phyloP scores from a whole-genome alignment of 768 basidiomycete genomes.

The Holtermannia corniformis region DNA sequence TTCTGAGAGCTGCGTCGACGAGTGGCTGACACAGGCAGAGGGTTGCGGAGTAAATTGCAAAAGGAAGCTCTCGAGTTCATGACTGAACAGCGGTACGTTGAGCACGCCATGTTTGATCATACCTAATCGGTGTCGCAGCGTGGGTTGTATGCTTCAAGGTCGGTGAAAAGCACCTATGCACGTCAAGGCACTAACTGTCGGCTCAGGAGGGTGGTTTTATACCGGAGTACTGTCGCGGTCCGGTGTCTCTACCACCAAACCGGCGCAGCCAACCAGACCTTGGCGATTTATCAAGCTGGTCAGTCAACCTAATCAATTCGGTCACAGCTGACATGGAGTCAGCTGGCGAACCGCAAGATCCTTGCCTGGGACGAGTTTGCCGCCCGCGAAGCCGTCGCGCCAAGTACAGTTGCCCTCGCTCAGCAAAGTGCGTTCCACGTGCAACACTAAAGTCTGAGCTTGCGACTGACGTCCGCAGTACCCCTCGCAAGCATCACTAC shows the following conservation, averaged over 20 bases:
- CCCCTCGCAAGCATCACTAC: constrained; percentile 19
- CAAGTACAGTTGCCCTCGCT: constrained; percentile 17
- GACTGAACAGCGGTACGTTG: constrained; percentile 25
- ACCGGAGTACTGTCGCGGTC: constrained; percentile 13
- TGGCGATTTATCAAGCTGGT: constrained; percentile 27
- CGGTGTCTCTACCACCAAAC: constrained; percentile 9
- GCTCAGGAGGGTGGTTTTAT: constrained; percentile 24
- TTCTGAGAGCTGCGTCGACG: background rate
- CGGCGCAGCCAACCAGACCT: constrained; percentile 19
- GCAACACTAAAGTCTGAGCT: background rate
- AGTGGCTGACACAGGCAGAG: constrained; percentile 3
- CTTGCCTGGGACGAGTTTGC: constrained; percentile 30
- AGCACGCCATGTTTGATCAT: background rate
- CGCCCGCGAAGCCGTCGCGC: constrained; percentile 9
- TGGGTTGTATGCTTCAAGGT: constrained; percentile 35
- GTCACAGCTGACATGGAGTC: too few relatives aligned
- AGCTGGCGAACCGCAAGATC: constrained; percentile 20
- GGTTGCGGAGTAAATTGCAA: constrained; percentile 24
- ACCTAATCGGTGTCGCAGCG: constrained; percentile 7
- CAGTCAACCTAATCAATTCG: constrained; percentile 3
- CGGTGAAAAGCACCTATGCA: background rate
- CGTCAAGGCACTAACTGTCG: background rate
- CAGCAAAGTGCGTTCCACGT: constrained; percentile 19
- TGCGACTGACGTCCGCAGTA: constrained; percentile 9
- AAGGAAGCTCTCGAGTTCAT: constrained; percentile 28